These are phyloP conservation scores for Tetrahymena borealis DNA, from an alignment of 73 alveolate genomes.

Conservation along the genomic window DNA sequence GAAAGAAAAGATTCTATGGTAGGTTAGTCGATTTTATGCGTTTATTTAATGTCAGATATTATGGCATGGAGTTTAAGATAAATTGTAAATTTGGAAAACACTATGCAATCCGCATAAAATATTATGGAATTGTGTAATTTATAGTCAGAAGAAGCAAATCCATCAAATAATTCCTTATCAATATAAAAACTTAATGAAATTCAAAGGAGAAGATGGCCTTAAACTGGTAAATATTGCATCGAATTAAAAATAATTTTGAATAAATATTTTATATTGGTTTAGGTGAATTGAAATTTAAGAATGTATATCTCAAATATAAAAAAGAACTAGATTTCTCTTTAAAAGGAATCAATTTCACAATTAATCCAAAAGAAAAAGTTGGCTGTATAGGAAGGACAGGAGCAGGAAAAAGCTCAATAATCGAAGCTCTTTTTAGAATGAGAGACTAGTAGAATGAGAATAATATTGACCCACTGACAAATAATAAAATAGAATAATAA, in stretches of 20 bases:
- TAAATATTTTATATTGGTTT: neutral
- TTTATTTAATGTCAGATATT: neutral
- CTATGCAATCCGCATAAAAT: neutral
- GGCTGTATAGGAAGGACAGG: constrained; percentile 55
- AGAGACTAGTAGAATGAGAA: constrained; percentile 25
- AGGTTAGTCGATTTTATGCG: neutral
- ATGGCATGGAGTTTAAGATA: neutral
- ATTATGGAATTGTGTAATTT: neutral
- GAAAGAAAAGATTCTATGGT: neutral
- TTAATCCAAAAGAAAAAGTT: constrained; percentile 18
- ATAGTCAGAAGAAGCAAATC: neutral
- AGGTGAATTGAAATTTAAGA: constrained; percentile 17
- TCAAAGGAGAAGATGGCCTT: neutral
- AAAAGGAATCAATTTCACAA: constrained; percentile 12
- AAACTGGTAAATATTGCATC: neutral
- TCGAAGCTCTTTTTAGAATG: constrained; percentile 51
- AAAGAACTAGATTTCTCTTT: neutral
- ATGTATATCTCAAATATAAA: constrained; percentile 14
- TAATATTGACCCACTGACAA: neutral
- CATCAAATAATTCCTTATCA: neutral
- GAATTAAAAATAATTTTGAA: neutral
- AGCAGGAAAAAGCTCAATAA: constrained; percentile 46
- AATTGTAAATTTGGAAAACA: neutral
- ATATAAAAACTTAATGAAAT: neutral
- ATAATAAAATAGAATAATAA: neutral